phyloP scores from a whole-genome alignment of 2,329 filamentous ascomycete species.

The Diaporthe caulivora region DNA sequence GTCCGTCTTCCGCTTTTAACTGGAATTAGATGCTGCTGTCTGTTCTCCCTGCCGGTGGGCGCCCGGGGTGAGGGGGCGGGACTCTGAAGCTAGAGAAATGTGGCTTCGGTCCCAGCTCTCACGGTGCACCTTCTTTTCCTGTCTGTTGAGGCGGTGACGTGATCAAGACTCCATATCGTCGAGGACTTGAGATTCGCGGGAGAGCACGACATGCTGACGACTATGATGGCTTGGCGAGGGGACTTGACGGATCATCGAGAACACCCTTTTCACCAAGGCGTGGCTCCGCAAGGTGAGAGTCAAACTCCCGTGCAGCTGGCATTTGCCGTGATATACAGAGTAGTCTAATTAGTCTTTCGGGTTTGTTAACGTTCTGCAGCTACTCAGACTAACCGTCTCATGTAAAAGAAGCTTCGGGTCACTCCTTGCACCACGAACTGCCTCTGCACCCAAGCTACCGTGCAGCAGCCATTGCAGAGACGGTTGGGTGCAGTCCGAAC shows the following conservation, averaged over 20 bases:
- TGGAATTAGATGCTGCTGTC: conserved; percentile 38
- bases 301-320: conserved; percentile 10
- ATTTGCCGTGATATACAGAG: conserved; percentile 21
- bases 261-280: conserved; percentile 4
- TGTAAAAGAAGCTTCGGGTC: conserved; percentile 27
- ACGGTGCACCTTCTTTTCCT: conserved; percentile 19
- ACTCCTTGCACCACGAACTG: conserved; percentile 31
- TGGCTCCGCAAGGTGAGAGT: conserved; percentile 7
- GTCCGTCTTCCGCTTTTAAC: conserved; percentile 52
- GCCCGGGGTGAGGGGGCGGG: background rate
- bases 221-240: background rate
- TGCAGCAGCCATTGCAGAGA: conserved; percentile 20
- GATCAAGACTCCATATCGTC: conserved; percentile 1
- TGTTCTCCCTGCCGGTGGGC: conserved; percentile 30
- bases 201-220: conserved; percentile 29
- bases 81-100: conserved; percentile 19
- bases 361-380: conserved; percentile 23
- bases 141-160: conserved; percentile 22
- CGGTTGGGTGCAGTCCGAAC: conserved; percentile 15
- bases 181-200: conserved; percentile 27
- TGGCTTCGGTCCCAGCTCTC: conserved; percentile 34
- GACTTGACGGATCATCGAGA: background rate
- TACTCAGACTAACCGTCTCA: conserved; percentile 22
- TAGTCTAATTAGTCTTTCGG: conserved; percentile 10
- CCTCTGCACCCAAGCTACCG: conserved; percentile 11